Evolutionary conservation across 2,329 filamentous ascomycete species (phyloP), one percentile per base, ranked within the genome.

Genomic region (Aspergillus unguis): DNA sequence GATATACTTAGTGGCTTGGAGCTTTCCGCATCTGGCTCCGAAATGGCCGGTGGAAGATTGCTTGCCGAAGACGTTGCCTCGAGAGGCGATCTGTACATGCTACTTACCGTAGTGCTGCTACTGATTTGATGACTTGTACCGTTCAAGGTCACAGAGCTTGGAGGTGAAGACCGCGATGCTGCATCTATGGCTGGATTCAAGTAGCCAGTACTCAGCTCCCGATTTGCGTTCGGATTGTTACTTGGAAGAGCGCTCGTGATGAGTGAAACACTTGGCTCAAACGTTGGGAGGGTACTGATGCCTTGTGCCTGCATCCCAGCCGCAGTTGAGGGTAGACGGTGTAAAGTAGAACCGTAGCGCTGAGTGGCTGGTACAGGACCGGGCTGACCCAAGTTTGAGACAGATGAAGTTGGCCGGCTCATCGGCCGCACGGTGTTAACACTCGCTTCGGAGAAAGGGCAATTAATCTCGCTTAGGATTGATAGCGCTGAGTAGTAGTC

Each of bases 401-500:
- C 67, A 6, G 67, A 64, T 2, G 68, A 65, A 25, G 62, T 55
- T 11, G 59, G 57, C 48, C 59, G 59, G 46, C 55, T 55, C 28
- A 53, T 48, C 25, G 58, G 51, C 45, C 57, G 65, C 17, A 55
- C 37, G 8, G 59, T 35, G 28, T 65, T 58, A 37, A 62, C 57
- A 17, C 62, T 67, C 10, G 72, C 67, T 50, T 76, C 73, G 7
- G 69, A 71, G 33, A 75, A 67, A n/a, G 71, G 73, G 53, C 75
- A 76, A 33, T 71, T 69, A 36, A 71, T 69, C 38, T 70, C 65
- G 28, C 68, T 68, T 2, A 77, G 60, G n/a, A 75, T 66, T 5
- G 71, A 65, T 38, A 77, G 59, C 2, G 70, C 70, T 23, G 67
- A 67, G 44, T 71, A 72, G 54, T 71, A 77, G 50, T 77, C 73